Evolutionary conservation across 2,329 filamentous ascomycete species (phyloP).

Genomic region (Colletotrichum liaoningense): DNA sequence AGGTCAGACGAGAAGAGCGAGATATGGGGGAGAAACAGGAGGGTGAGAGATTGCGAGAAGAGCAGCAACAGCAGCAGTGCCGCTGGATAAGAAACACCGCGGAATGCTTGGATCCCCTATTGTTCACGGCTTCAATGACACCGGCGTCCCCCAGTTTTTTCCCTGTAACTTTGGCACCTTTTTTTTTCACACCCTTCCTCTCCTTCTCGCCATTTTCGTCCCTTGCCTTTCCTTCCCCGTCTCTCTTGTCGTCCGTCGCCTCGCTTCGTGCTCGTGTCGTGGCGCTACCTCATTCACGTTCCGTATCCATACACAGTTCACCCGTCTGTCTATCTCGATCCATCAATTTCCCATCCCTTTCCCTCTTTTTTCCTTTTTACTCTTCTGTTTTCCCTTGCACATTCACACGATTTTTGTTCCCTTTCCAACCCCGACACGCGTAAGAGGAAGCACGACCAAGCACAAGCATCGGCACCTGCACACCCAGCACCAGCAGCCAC

Average conservation of each 20-base stretch:
- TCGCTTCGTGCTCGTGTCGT: not conserved
- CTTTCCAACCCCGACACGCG: not conserved
- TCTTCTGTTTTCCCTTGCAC: constrained; percentile 34
- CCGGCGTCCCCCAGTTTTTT: constrained; percentile 21
- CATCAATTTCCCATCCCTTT: constrained; percentile 33
- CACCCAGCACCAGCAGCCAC: not conserved
- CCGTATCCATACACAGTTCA: constrained; percentile 16
- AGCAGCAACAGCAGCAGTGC: not conserved
- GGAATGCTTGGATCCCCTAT: constrained; percentile 34
- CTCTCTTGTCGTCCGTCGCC: constrained; percentile 28
- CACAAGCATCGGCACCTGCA: not conserved
- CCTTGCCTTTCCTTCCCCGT: not conserved
- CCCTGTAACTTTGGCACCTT: not conserved
- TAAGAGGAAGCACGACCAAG: not conserved
- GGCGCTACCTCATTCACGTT: not conserved
- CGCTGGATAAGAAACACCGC: constrained; percentile 11
- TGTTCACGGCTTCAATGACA: constrained; percentile 36
- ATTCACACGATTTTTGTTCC: not conserved
- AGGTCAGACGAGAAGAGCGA: not conserved
- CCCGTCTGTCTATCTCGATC: constrained; percentile 10
- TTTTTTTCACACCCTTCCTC: not conserved
- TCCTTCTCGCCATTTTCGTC: not conserved
- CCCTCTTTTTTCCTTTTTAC: constrained; percentile 37
- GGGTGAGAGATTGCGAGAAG: not conserved
- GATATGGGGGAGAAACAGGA: not conserved